These are phyloP conservation scores for Puccinia coronata DNA, from an alignment of 1,284 basidiomycete species.

Conservation along the genomic window DNA sequence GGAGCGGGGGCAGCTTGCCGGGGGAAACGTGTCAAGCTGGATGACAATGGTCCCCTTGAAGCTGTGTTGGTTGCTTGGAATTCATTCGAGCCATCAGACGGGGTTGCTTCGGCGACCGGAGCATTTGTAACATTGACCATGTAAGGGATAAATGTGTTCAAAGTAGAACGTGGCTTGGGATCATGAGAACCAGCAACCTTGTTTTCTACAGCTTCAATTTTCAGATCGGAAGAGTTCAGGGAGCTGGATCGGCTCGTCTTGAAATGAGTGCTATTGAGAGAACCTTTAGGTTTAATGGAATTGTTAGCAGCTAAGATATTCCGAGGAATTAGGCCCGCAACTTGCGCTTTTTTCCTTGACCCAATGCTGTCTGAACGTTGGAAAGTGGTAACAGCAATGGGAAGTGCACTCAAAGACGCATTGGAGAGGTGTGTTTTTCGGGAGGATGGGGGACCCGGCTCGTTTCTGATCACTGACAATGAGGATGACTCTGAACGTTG, in stretches of 20 bases:
- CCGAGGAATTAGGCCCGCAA: neutral
- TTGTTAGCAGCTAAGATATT: neutral
- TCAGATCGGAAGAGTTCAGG: neutral
- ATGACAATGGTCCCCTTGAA: constrained; percentile 4
- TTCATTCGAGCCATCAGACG: constrained; percentile 1
- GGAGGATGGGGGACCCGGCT: neutral
- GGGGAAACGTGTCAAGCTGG: constrained; percentile 22
- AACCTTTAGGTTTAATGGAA: neutral
- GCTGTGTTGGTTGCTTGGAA: neutral
- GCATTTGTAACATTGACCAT: neutral
- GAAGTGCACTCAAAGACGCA: neutral
- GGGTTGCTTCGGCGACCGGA: neutral
- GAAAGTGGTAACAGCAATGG: neutral
- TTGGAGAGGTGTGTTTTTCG: constrained; percentile 15
- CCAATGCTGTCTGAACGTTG: neutral
- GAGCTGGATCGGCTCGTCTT: constrained; percentile 9
- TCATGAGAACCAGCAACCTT: constrained; percentile 1
- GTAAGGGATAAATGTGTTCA: constrained; percentile 2
- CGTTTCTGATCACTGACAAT: neutral
- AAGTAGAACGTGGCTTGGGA: constrained; percentile 17
- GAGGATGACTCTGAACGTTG: constrained; percentile 13
- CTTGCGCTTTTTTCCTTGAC: neutral
- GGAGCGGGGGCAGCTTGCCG: constrained; percentile 31
- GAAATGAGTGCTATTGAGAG: neutral
- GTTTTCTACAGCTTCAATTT: neutral